Conservation (phyloP, 257 asterid species). For the Nicotiana knightiana region DNA sequence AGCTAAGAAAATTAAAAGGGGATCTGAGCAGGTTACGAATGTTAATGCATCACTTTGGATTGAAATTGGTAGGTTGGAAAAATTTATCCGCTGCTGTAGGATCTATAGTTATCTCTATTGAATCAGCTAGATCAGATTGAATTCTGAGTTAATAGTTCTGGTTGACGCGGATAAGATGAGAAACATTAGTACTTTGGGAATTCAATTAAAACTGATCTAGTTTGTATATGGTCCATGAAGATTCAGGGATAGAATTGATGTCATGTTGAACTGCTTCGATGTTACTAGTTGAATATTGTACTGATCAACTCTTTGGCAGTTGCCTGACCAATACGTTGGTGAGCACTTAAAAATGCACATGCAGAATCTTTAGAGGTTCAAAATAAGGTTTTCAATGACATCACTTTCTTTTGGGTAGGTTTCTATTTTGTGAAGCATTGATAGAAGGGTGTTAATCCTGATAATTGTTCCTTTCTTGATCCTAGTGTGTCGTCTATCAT, state of each 20-base stretch:
- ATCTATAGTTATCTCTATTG: constrained; percentile 44
- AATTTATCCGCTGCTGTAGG: constrained; percentile 41
- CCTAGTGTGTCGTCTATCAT: not conserved
- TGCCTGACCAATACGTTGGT: not conserved
- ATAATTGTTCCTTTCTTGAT: not conserved
- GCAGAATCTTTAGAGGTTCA: not conserved
- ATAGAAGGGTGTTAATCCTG: not conserved
- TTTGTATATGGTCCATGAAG: not conserved
- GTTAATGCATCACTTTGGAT: constrained; percentile 37
- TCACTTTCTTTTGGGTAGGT: not conserved
- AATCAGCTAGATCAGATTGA: constrained; percentile 26
- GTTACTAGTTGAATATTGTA: not conserved
- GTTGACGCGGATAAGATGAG: not conserved
- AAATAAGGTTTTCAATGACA: not conserved
- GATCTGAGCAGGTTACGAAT: constrained; percentile 53
- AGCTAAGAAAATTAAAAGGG: constrained; percentile 45
- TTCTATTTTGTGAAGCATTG: not conserved
- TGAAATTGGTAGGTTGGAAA: constrained; percentile 49
- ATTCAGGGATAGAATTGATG: not conserved
- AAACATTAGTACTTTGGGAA: not conserved
- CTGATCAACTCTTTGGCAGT: not conserved
- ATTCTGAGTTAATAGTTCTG: not conserved
- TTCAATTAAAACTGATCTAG: not conserved
- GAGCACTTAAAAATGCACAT: not conserved
- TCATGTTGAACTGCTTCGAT: not conserved